A percentile compares a stretch with the other conserved stretches of the same genome.
phyloP scores from a whole-genome alignment of 305 asterid species.

The Rubia tinctorum region DNA sequence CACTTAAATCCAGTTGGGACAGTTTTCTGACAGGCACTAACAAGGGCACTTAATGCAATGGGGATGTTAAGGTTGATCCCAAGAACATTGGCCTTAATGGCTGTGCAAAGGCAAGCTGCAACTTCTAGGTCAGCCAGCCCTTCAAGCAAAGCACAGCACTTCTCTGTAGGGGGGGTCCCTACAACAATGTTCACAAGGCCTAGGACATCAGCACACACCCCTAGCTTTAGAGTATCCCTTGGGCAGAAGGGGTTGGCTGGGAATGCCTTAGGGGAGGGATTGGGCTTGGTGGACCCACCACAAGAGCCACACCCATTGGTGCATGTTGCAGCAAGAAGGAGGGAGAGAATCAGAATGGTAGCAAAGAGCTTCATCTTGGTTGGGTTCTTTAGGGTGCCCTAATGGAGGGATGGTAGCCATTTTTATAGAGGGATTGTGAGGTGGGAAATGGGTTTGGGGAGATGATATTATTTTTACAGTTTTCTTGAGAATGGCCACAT shows the following conservation, averaged over 20 bases:
- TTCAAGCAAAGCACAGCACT: constrained; percentile 61
- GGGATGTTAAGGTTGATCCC: constrained; percentile 75
- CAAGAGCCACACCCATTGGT: constrained; percentile 50
- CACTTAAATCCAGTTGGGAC: constrained; percentile 71
- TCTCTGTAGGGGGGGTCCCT: constrained; percentile 50
- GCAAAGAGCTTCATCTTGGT: constrained; percentile 10
- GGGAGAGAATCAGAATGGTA: constrained; percentile 32
- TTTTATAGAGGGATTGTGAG: constrained; percentile 31
- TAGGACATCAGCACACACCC: constrained; percentile 58
- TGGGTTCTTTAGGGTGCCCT: constrained; percentile 3
- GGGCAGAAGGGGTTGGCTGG: constrained; percentile 72
- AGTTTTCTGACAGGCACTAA: constrained; percentile 54
- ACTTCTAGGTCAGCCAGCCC: constrained; percentile 75
- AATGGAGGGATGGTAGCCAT: constrained; percentile 2
- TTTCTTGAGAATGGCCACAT: not conserved
- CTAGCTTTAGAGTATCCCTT: constrained; percentile 69
- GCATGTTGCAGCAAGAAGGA: constrained; percentile 38
- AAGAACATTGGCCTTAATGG: constrained; percentile 65
- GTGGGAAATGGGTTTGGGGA: constrained; percentile 12
- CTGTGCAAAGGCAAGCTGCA: constrained; percentile 90
- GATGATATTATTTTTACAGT: constrained; percentile 9
- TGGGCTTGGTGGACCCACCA: constrained; percentile 28
- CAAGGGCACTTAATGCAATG: constrained; percentile 55
- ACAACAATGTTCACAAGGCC: constrained; percentile 53
- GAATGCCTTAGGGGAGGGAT: constrained; percentile 28